Conservation (phyloP, 768 basidiomycete genomes). For the Boletus rubropictus region DNA sequence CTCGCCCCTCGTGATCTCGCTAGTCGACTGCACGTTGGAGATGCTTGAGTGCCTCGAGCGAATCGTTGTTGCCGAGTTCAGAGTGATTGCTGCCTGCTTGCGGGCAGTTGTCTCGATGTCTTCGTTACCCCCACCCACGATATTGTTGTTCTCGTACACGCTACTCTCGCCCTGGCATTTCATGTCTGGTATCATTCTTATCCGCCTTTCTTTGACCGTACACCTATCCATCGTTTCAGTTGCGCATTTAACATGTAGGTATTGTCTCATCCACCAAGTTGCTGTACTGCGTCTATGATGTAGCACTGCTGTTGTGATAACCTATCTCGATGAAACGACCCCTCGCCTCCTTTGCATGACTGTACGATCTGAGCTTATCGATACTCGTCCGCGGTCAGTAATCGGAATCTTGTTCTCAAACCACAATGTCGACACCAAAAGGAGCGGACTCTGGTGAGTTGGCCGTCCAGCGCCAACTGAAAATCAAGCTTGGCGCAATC, state of each 20-base stretch:
- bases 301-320: slow-evolving; percentile 25
- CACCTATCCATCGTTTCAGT: slow-evolving; percentile 23
- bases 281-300: slow-evolving; percentile 30
- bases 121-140: slow-evolving; percentile 19
- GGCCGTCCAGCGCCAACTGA: slow-evolving; percentile 58
- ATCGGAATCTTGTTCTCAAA: neutral
- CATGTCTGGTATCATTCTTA: slow-evolving; percentile 19
- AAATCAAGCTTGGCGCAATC: slow-evolving; percentile 66
- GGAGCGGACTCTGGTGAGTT: slow-evolving; percentile 16
- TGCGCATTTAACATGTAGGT: slow-evolving; percentile 26
- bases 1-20: slow-evolving; percentile 32
- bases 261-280: slow-evolving; percentile 27
- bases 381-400: neutral
- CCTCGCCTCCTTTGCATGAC: slow-evolving; percentile 5
- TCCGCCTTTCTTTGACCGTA: slow-evolving; percentile 23
- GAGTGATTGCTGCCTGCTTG: slow-evolving; percentile 23
- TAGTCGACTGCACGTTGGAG: slow-evolving; percentile 31
- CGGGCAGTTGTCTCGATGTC: slow-evolving; percentile 22
- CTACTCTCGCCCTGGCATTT: slow-evolving; percentile 13
- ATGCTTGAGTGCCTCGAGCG: slow-evolving; percentile 22
- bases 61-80: slow-evolving; percentile 6
- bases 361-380: slow-evolving; percentile 10
- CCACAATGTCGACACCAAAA: slow-evolving; percentile 16
- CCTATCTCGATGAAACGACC: slow-evolving; percentile 26
- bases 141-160: slow-evolving; percentile 7